Percentiles rank a stretch among this genome's conserved stretches.
Evolutionary conservation across 148 eudicot species (phyloP).

Genomic region (Euryodendron excelsum): DNA sequence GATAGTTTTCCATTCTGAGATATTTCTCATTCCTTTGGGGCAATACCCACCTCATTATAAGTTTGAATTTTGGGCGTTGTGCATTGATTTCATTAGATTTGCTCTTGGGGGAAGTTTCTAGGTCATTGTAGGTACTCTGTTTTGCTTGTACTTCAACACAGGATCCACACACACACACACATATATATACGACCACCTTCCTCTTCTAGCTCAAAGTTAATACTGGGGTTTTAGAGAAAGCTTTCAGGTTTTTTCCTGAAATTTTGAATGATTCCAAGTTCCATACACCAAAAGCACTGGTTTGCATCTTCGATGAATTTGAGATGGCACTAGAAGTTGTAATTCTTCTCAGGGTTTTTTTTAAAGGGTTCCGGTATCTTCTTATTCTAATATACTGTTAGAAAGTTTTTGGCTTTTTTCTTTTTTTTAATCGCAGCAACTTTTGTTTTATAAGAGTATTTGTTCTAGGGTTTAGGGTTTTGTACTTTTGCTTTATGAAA

Average conservation of each 20-base stretch:
- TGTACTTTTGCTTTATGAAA: constrained; percentile 6
- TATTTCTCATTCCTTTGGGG: constrained; percentile 16
- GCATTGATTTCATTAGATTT: constrained; percentile 23
- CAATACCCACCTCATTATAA: constrained; percentile 28
- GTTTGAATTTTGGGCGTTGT: constrained; percentile 32
- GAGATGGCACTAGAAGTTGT: constrained; percentile 15
- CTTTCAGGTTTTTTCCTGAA: not conserved
- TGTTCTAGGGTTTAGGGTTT: constrained; percentile 55
- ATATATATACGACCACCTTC: not conserved
- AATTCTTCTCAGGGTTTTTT: not conserved
- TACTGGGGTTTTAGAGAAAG: not conserved
- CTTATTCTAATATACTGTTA: constrained; percentile 4
- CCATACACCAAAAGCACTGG: not conserved
- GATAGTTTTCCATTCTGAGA: not conserved
- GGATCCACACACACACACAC: not conserved
- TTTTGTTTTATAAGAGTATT: constrained; percentile 5
- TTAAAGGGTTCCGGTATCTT: constrained; percentile 7
- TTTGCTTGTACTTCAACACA: not conserved
- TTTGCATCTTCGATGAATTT: constrained; percentile 26
- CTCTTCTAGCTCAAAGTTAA: constrained; percentile 2
- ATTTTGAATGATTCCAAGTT: too few relatives aligned
- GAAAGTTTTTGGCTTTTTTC: constrained; percentile 13
- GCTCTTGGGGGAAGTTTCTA: constrained; percentile 22
- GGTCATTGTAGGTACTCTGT: constrained; percentile 23
- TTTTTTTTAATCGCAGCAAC: not conserved